phyloP scores from a whole-genome alignment of 441 rosid species.

The Oxalis stricta region DNA sequence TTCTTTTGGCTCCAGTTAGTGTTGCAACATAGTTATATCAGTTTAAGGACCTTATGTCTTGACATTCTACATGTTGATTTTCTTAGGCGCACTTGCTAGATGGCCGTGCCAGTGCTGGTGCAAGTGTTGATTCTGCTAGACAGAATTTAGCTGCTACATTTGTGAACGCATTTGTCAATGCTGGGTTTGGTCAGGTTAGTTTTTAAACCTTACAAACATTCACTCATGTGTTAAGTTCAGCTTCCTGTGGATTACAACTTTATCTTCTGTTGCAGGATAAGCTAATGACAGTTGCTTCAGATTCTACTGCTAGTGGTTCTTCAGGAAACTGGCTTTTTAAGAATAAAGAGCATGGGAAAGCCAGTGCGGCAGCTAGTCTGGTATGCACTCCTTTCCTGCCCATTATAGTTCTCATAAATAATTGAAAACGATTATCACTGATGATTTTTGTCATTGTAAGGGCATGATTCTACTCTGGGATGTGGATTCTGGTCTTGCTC shows the following conservation, averaged over 20 bases:
- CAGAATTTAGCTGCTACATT: slow-evolving; percentile 93
- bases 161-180: slow-evolving; percentile 96
- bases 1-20: too few species aligned
- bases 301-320: slow-evolving; percentile 47
- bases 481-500: slow-evolving; percentile 82
- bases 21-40: neutral
- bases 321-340: slow-evolving; percentile 91
- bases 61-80: slow-evolving; percentile 1
- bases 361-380: slow-evolving; percentile 97
- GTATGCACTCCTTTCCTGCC: slow-evolving; percentile 21
- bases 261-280: slow-evolving; percentile 52
- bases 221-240: slow-evolving; percentile 1
- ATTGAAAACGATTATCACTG: slow-evolving; percentile 12
- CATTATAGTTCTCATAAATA: neutral
- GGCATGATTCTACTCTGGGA: slow-evolving; percentile 97
- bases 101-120: slow-evolving; percentile 74
- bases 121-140: slow-evolving; percentile 85
- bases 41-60: slow-evolving; percentile 2
- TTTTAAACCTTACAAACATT: slow-evolving; percentile 1
- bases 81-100: slow-evolving; percentile 89
- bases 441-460: slow-evolving; percentile 19
- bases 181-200: slow-evolving; percentile 88
- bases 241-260: slow-evolving; percentile 3
- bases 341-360: slow-evolving; percentile 89
- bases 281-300: slow-evolving; percentile 75